Percentiles rank a stretch among this genome's conserved stretches.
phyloP scores from a whole-genome alignment of 495 filamentous ascomycete species.

The Aspergillus sclerotiicarbonarius region DNA sequence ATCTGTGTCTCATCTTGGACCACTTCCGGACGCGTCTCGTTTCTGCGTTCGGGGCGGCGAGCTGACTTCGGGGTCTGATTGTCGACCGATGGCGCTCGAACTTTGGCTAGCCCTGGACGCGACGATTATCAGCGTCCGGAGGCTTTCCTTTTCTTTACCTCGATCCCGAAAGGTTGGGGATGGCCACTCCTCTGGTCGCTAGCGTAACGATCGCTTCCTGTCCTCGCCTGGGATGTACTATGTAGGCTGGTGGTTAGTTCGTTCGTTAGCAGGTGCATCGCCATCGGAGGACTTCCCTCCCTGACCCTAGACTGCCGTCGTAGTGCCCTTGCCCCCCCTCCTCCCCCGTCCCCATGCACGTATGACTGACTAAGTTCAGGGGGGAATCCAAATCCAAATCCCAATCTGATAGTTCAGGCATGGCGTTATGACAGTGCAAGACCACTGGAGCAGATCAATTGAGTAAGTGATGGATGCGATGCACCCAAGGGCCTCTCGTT shows the following conservation, averaged over 20 bases:
- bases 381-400: conserved; percentile 1
- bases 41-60: neutral
- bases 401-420: conserved; percentile 14
- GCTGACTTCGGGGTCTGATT: conserved; percentile 1
- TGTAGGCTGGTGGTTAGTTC: neutral
- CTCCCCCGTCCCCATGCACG: neutral
- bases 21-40: conserved; percentile 6
- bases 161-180: neutral
- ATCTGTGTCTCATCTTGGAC: conserved; percentile 1
- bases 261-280: neutral
- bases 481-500: too few relatives aligned
- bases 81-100: conserved; percentile 2
- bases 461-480: conserved; percentile 2
- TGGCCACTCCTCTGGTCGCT: neutral
- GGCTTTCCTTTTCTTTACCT: conserved; percentile 6
- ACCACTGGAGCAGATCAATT: conserved; percentile 5
- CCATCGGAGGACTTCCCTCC: conserved; percentile 3
- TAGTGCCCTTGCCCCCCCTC: neutral
- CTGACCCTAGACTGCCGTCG: neutral
- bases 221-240: neutral
- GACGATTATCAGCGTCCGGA: neutral
- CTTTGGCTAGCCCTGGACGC: neutral
- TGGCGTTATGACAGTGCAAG: conserved; percentile 9
- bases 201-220: conserved; percentile 5
- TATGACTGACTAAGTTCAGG: neutral